Conservation (phyloP, 1,139 yeast genomes). For the Geotrichum histeridarum region DNA sequence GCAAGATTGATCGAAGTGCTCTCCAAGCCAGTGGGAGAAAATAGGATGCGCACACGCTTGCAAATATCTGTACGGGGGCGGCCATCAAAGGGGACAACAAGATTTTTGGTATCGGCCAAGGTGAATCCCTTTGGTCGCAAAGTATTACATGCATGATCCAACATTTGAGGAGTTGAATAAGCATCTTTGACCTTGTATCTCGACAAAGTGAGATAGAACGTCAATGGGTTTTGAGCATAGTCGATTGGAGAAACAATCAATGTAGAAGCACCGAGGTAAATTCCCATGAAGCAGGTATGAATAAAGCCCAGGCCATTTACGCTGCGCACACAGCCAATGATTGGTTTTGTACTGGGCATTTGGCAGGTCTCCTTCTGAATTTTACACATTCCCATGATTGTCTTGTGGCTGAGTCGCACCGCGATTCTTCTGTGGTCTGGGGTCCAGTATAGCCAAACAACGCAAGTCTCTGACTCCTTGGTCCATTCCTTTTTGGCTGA, state of each 20-base stretch:
- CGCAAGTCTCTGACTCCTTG: slow-evolving; percentile 39
- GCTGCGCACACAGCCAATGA: slow-evolving; percentile 84
- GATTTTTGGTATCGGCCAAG: slow-evolving; percentile 62
- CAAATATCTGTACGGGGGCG: slow-evolving; percentile 60
- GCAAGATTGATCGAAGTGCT: slow-evolving; percentile 70
- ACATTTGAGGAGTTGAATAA: slow-evolving; percentile 79
- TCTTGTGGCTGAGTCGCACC: slow-evolving; percentile 57
- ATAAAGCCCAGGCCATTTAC: slow-evolving; percentile 82
- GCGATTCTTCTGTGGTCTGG: slow-evolving; percentile 70
- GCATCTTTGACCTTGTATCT: slow-evolving; percentile 81
- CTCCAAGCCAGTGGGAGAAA: slow-evolving; percentile 61
- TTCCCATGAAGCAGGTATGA: slow-evolving; percentile 76
- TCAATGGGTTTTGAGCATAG: slow-evolving; percentile 68
- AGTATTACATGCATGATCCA: slow-evolving; percentile 63
- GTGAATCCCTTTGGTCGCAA: slow-evolving; percentile 61
- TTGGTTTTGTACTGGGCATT: slow-evolving; percentile 62
- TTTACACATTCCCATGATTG: slow-evolving; percentile 74
- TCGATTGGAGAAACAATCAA: slow-evolving; percentile 74
- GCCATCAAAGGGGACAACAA: slow-evolving; percentile 76
- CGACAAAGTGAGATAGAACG: slow-evolving; percentile 67
- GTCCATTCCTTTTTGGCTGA: slow-evolving; percentile 43
- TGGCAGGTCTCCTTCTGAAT: slow-evolving; percentile 90
- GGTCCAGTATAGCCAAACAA: slow-evolving; percentile 65
- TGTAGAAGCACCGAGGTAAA: slow-evolving; percentile 81
- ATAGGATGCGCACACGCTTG: slow-evolving; percentile 56